Evolutionary conservation across 129 eudicot species (phyloP).

Genomic region (Gnaphalium uliginosum): DNA sequence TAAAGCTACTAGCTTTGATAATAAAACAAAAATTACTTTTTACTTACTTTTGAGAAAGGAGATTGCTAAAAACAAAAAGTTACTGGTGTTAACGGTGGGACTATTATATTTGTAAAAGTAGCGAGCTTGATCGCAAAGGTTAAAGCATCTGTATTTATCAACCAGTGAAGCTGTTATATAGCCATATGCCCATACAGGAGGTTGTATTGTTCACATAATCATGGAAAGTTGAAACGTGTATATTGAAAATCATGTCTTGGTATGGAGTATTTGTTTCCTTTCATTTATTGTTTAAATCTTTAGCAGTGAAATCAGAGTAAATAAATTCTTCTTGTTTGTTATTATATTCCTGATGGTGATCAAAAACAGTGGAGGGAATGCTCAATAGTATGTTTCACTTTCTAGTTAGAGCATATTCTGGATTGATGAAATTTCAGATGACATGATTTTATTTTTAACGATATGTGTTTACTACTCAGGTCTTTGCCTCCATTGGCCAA

Average conservation of each 20-base stretch:
- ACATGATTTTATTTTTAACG: background rate
- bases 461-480: slow-evolving; percentile 37
- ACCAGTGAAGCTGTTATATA: background rate
- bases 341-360: background rate
- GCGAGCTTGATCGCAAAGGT: background rate
- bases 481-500: slow-evolving; percentile 93
- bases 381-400: background rate
- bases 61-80: background rate
- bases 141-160: background rate
- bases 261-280: background rate
- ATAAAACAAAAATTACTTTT: background rate
- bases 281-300: background rate
- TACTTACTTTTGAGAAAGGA: background rate
- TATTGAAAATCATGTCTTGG: background rate
- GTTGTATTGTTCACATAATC: background rate
- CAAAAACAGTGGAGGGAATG: background rate
- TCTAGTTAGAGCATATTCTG: background rate
- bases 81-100: background rate
- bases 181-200: background rate
- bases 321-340: background rate
- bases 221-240: background rate
- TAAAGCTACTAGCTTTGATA: background rate
- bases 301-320: background rate
- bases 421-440: background rate
- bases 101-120: background rate